Base-by-base conservation (phyloP, 345 rosid species). In the Noccaea caerulescens region DNA sequence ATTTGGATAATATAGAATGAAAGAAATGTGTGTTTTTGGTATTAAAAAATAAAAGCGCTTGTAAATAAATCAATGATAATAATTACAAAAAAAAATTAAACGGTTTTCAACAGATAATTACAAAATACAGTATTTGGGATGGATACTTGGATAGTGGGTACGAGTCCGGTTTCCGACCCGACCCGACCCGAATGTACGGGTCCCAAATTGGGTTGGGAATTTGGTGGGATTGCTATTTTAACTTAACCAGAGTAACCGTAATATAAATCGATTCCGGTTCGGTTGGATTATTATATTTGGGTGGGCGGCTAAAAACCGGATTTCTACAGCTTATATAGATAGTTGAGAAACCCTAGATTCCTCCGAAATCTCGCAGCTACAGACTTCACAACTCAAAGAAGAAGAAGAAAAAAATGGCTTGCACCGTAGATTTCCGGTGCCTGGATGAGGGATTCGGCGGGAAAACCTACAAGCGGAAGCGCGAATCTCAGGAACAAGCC, bases 371-470 rank as follows among this genome's bases (percentile, higher is more conserved):
- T 39, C 38, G 39, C 53, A 44, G 68, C 68, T 56, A 49, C 77
- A 53, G 27, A 38, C 14, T 51, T n/a, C 0, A 14, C 51, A 36
- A 5, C 46, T 10, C 30, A 10, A 18, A 27, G 76, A 80, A 62
- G 77, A 78, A 37, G 56, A 78, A 37, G 56, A 63, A 59, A 63
- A 59, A 47, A 72, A 93, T 93, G 97, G 98, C 97, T 12, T 87
- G 96, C 85, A 89, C 94, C 4, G 75, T 89, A 25, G 98, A 93
- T 78, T 87, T 93, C 72, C 86, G 98, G 41, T 30, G 75, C 77
- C 88, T 91, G 0, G 98, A 93, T 71, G 98, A 91, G 72, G 97
- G 97, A 50, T 93, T 93, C 77, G 97, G 97, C 73, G 98, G 98
- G 4, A 91, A 93, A 46, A 93, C 97, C 72, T 76, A 72, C 87